Percentiles rank a stretch among this genome's conserved stretches.
Conservation (phyloP, 768 basidiomycete genomes). For the Hysterangium stoloniferum region DNA sequence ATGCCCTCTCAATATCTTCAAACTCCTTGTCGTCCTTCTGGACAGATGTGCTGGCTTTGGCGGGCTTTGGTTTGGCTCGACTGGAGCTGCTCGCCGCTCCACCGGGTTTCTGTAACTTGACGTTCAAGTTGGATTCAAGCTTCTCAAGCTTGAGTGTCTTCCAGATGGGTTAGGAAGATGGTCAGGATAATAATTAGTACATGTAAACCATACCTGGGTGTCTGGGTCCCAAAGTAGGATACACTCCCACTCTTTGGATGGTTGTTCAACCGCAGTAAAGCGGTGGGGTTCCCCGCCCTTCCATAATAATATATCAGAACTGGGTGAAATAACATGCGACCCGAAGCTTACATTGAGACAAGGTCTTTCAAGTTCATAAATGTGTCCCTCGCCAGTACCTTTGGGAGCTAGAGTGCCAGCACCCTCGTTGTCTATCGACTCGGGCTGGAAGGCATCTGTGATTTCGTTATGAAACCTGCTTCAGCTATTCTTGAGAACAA, state of each 20-base stretch:
- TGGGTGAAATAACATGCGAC: background rate
- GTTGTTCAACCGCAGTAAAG: slow-evolving; percentile 50
- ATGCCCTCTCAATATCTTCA: slow-evolving; percentile 2
- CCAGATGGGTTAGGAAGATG: slow-evolving; percentile 12
- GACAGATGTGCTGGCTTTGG: background rate
- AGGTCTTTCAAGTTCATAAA: slow-evolving; percentile 56
- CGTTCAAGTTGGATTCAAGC: slow-evolving; percentile 54
- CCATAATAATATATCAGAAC: slow-evolving; percentile 1
- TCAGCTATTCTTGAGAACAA: background rate
- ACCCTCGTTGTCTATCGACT: slow-evolving; percentile 56
- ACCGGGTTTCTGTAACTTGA: slow-evolving; percentile 38
- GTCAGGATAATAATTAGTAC: background rate
- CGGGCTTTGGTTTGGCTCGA: background rate
- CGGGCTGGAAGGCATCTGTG: slow-evolving; percentile 70
- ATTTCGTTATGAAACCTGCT: background rate
- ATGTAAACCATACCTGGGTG: slow-evolving; percentile 41
- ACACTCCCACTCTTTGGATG: slow-evolving; percentile 65
- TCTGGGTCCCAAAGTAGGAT: slow-evolving; percentile 77
- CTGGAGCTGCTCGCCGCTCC: slow-evolving; percentile 1
- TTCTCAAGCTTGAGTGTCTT: slow-evolving; percentile 72
- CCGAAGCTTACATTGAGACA: slow-evolving; percentile 47
- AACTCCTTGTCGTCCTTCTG: background rate
- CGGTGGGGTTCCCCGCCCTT: slow-evolving; percentile 47
- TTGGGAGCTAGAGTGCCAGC: slow-evolving; percentile 60
- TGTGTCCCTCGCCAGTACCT: slow-evolving; percentile 33